A percentile compares a stretch with the other conserved stretches of the same genome.
Evolutionary conservation across 1,284 basidiomycete species (phyloP).

Genomic region (Tranzscheliella williamsii): DNA sequence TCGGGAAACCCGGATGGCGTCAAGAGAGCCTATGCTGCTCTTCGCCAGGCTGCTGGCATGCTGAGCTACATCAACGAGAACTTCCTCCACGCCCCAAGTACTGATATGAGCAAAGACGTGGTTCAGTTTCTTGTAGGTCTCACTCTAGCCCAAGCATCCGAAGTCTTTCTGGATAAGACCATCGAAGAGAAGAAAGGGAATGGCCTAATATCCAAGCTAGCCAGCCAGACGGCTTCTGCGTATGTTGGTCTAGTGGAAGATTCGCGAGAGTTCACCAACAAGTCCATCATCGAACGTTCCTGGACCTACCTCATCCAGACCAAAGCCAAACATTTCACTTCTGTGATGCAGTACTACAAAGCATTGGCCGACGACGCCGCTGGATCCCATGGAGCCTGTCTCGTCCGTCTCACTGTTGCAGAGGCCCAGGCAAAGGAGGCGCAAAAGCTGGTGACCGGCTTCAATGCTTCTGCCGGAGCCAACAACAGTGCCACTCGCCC

Average conservation of each 20-base stretch:
- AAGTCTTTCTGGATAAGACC: constrained; percentile 95
- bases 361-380: constrained; percentile 76
- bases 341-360: constrained; percentile 84
- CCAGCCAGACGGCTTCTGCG: constrained; percentile 77
- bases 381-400: constrained; percentile 81
- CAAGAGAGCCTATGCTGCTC: constrained; percentile 91
- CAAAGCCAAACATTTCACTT: constrained; percentile 86
- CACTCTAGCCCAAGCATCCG: constrained; percentile 89
- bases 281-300: constrained; percentile 91
- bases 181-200: constrained; percentile 64
- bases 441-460: constrained; percentile 70
- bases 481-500: constrained; percentile 63
- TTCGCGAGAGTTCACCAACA: constrained; percentile 91
- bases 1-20: constrained; percentile 71
- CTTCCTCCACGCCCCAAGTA: constrained; percentile 97
- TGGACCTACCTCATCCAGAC: constrained; percentile 87
- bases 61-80: constrained; percentile 99
- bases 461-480: constrained; percentile 74
- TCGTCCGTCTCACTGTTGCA: constrained; percentile 79
- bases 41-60: constrained; percentile 92
- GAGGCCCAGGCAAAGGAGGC: constrained; percentile 85
- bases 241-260: constrained; percentile 82
- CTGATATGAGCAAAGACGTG: constrained; percentile 89
- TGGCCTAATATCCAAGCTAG: constrained; percentile 81
- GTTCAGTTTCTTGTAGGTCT: constrained; percentile 86